Conservation (phyloP, 352 stramenopile genomes). For the Thalassiosira exigua region DNA sequence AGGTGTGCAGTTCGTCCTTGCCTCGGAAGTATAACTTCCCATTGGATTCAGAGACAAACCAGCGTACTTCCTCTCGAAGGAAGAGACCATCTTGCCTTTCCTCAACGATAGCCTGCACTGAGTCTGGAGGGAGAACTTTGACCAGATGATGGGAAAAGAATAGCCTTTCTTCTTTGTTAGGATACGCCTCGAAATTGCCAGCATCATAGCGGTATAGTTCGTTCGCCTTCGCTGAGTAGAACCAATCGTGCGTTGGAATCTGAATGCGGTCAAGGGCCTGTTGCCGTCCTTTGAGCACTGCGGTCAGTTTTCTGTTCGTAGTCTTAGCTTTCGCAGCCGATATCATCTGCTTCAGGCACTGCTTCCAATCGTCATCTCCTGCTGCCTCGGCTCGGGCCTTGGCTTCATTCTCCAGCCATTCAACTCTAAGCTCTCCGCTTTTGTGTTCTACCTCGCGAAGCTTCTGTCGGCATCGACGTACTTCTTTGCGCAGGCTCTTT, state of each 20-base stretch:
- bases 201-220: constrained; percentile 21
- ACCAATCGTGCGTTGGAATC: constrained; percentile 13
- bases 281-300: background rate
- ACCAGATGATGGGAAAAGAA: no score
- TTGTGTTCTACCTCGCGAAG: constrained; percentile 28
- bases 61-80: no score
- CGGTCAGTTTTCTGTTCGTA: background rate
- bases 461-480: background rate
- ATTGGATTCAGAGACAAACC: no score
- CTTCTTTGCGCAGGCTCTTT: background rate
- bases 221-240: background rate
- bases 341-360: constrained; percentile 3
- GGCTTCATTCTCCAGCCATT: constrained; percentile 32
- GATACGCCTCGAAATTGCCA: constrained; percentile 7
- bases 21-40: no score
- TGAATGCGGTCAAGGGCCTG: constrained; percentile 5
- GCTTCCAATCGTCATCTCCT: constrained; percentile 29
- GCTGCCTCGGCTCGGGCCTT: constrained; percentile 17
- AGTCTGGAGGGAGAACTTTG: no score
- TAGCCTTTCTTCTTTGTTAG: no score
- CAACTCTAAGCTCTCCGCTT: background rate
- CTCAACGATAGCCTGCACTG: no score
- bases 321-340: no score
- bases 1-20: no score
- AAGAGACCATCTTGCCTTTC: no score